Evolutionary conservation across 805 yeast species (phyloP), one percentile per base, ranked within the genome.

Genomic region (Metschnikowia aberdeeniae): DNA sequence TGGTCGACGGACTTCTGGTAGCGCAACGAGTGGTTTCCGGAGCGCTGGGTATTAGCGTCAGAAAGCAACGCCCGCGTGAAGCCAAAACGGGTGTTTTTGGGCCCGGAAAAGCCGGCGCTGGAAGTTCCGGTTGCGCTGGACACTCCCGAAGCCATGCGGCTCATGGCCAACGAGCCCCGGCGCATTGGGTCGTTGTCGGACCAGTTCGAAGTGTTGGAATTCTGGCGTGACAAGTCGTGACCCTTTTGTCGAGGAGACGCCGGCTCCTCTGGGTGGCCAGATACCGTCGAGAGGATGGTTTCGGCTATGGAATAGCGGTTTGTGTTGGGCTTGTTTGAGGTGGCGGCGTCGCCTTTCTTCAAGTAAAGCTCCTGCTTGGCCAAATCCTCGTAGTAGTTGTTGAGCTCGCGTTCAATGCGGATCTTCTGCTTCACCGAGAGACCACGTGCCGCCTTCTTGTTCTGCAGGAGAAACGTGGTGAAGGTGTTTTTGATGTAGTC

Each of bases 331-430:
- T 31, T 38, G n/a, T 39, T 41, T 7, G 50, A 46, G 29, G 37
- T 29, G 28, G 36, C 9, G 31, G 47, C 50, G 32, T 53, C 60
- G 22, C 58, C 51, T 30, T 54, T 56, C 50, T 72, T 72, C 57
- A 72, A 65, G 51, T 68, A 66, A 36, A 72, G 61, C 54, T 76
- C 77, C 19, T 59, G 58, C 22, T 49, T 59, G 24, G 60, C 42
- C 49, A 77, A 60, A 42, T 67, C 72, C 14, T 73, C 78, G 56
- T 76, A 77, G 56, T 65, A 75, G 34, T 47, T 52, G 36, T 69
- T 66, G 53, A 77, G 67, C 47, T 75, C 77, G 13, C 75, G 59
- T 52, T 66, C 75, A 47, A 72, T 72, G 42, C 70, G 75, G 32
- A 73, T 62, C 47, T 67, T 62, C 45, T 72, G 74, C 43, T 63